A percentile compares a stretch with the other conserved stretches of the same genome.
Conservation (phyloP, 176 grass and related monocot genomes). For the Aechmea fasciata region DNA sequence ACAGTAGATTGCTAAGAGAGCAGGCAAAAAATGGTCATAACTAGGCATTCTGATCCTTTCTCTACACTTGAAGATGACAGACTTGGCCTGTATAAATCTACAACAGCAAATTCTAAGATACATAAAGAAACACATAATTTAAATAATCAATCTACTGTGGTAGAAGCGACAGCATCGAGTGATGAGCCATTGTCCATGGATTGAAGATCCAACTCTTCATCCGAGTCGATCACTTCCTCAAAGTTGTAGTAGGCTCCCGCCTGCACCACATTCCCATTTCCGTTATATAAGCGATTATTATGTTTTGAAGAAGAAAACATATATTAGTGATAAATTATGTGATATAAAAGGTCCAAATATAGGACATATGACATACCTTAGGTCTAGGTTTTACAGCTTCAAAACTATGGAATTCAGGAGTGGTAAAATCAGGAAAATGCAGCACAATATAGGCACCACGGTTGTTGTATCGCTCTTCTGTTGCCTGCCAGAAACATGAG, state of each 20-base stretch:
- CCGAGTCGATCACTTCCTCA: conserved; percentile 84
- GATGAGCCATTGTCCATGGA: conserved; percentile 65
- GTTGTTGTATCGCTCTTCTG: conserved; percentile 71
- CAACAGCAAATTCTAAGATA: conserved; percentile 3
- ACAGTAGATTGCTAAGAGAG: no score
- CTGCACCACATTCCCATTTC: conserved; percentile 21
- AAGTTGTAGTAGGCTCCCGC: conserved; percentile 71
- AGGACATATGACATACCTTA: conserved; percentile 34
- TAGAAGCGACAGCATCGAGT: conserved; percentile 9
- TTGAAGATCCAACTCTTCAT: conserved; percentile 76
- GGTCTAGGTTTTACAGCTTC: conserved; percentile 82
- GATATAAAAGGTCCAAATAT: no score
- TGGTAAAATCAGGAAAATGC: conserved; percentile 61
- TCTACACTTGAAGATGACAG: background rate
- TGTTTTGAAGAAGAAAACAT: background rate
- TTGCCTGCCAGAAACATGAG: conserved; percentile 39
- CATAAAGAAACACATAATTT: background rate
- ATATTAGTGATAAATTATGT: background rate
- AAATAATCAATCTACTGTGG: conserved; percentile 20
- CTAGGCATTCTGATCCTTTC: background rate
- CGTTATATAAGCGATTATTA: background rate
- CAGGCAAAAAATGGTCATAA: background rate
- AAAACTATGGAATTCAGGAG: conserved; percentile 83
- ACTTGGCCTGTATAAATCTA: background rate
- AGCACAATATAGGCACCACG: conserved; percentile 84